Evolutionary conservation across 192 early-diverging fungal genomes (phyloP), one percentile per base, ranked within the genome.

Genomic region (Coemansia brasiliensis): DNA sequence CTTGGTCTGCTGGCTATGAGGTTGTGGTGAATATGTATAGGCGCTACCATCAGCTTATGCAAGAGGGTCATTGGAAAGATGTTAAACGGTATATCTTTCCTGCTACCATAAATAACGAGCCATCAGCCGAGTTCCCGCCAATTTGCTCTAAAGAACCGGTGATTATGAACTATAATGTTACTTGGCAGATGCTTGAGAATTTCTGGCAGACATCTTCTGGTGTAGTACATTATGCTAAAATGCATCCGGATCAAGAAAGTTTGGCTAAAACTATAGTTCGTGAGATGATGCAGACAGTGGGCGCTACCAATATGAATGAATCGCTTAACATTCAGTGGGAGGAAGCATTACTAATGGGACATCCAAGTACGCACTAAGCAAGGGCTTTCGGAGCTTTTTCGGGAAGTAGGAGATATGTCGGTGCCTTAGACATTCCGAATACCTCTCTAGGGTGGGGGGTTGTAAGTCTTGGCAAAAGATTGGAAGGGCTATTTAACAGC

Each of bases 221-320:
- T 0, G 25, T 61, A 20, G 53, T 46, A 21, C 37, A 18, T 2
- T 70, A 62, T 39, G 53, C 51, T 50, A 50, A 48, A 17, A 26
- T 53, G n/a, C 45, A 71, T n/a, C 72, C 78, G 3, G 67, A 57
- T 11, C 42, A 44, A 5, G 52, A 61, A 38, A 56, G 51, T n/a
- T 40, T 50, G 35, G 46, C 55, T 22, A 41, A 61, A 11, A 26
- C 35, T 15, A 20, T 48, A 12, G 43, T 74, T 6, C 43, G 56
- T 10, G 59, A 63, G 15, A 59, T 77, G 66, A 77, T 71, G 74
- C 44, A 39, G 5, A 60, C 69, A 11, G 55, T 57, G 2, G 64
- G 64, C 2, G 43, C 56, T 5, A 45, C 55, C 3, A 40, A 78
- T 39, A 52, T 66, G 56, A 58, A 78, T 27, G 69, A 63, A 29